Evolutionary conservation across 495 filamentous ascomycete species (phyloP).

Genomic region (Annulohypoxylon stygium): DNA sequence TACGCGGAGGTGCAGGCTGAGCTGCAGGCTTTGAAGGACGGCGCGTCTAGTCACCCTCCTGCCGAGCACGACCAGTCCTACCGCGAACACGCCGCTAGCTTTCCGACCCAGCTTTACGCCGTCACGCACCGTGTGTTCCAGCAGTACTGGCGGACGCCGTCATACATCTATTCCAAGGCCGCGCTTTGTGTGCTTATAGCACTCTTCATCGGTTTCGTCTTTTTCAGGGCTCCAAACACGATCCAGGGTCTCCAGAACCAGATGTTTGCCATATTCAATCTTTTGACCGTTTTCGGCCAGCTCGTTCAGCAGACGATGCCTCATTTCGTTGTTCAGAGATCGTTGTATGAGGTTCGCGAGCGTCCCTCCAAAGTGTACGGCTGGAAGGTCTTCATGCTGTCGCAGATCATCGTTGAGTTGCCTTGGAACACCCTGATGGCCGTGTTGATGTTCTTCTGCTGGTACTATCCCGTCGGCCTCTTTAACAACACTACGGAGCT

Average conservation of each 20-base stretch:
- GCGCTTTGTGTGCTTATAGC: constrained; percentile 69
- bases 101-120: constrained; percentile 65
- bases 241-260: constrained; percentile 88
- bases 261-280: constrained; percentile 88
- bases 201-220: constrained; percentile 90
- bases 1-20: constrained; percentile 74
- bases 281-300: constrained; percentile 81
- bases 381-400: constrained; percentile 86
- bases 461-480: constrained; percentile 87
- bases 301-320: constrained; percentile 89
- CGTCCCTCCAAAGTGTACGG: constrained; percentile 85
- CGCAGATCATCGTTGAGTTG: constrained; percentile 80
- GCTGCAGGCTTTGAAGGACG: constrained; percentile 74
- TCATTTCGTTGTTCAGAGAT: constrained; percentile 80
- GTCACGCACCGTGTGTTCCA: constrained; percentile 78
- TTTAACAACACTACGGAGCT: constrained; percentile 75
- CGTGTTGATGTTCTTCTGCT: constrained; percentile 76
- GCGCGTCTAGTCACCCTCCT: constrained; percentile 63
- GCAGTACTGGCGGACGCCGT: constrained; percentile 90
- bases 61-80: constrained; percentile 55
- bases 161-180: constrained; percentile 83
- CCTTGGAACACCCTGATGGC: constrained; percentile 81
- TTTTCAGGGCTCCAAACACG: constrained; percentile 77
- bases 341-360: constrained; percentile 87
- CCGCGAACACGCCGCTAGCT: constrained; percentile 69